These are phyloP conservation scores for Potentilla sterilis DNA, from an alignment of 306 rosid genomes.

Conservation along the genomic window DNA sequence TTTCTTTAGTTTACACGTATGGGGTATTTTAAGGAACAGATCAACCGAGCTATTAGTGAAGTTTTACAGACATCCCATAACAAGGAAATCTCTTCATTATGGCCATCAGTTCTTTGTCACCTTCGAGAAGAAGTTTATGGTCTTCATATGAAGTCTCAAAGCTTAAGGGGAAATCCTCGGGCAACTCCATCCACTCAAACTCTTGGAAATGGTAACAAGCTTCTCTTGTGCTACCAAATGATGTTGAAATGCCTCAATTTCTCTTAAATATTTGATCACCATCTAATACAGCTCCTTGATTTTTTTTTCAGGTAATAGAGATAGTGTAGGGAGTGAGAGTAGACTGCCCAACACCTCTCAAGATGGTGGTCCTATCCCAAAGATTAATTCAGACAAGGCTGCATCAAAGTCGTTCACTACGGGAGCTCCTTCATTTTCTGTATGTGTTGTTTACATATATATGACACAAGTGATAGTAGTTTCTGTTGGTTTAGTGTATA, in stretches of 20 bases:
- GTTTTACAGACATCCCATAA: conserved; percentile 49
- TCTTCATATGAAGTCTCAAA: conserved; percentile 38
- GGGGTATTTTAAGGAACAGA: conserved; percentile 84
- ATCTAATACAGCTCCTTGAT: conserved; percentile 20
- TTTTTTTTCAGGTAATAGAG: conserved; percentile 45
- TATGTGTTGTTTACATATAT: conserved; percentile 46
- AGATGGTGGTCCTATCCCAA: conserved; percentile 33
- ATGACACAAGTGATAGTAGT: too few species aligned
- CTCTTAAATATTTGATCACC: neutral
- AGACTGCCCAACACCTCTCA: conserved; percentile 31
- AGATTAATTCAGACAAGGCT: conserved; percentile 29
- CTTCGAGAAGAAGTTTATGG: conserved; percentile 78
- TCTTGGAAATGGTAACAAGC: conserved; percentile 33
- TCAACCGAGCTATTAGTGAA: conserved; percentile 51
- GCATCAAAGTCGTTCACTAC: conserved; percentile 33
- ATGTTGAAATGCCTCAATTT: neutral
- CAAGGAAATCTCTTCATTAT: conserved; percentile 61
- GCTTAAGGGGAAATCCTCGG: conserved; percentile 22
- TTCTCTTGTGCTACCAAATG: conserved; percentile 7
- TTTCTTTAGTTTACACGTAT: conserved; percentile 53
- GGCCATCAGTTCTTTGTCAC: conserved; percentile 81
- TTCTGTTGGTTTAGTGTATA: neutral
- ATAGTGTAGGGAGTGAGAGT: conserved; percentile 36
- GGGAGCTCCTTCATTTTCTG: conserved; percentile 74
- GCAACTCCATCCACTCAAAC: conserved; percentile 18